A percentile compares a stretch with the other conserved stretches of the same genome.
These are phyloP conservation scores for Trichoderma sp. DNA, from an alignment of 2,329 filamentous ascomycete species.

Conservation along the genomic window DNA sequence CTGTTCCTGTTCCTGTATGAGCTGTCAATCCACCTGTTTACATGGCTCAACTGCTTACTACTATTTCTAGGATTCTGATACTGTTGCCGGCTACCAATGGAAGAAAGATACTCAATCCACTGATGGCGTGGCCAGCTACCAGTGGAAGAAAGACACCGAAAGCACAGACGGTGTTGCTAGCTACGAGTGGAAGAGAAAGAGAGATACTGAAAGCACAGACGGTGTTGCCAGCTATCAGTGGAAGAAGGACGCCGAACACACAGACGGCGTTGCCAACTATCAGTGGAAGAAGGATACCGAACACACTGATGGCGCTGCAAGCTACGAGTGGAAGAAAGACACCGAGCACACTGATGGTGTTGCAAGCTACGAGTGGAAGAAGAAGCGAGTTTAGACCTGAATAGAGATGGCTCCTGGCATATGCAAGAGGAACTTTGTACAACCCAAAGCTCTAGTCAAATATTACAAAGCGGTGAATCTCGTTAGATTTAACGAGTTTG, in stretches of 20 bases:
- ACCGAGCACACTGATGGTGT: not conserved
- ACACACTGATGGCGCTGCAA: not conserved
- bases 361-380: constrained; percentile 10
- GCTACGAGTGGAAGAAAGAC: constrained; percentile 3
- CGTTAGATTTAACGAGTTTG: not conserved
- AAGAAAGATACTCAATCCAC: not conserved
- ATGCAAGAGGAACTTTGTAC: not conserved
- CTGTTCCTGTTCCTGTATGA: constrained; percentile 9
- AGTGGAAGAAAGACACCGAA: not conserved
- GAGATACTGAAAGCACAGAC: not conserved
- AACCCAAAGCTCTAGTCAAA: not conserved
- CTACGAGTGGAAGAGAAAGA: constrained; percentile 1
- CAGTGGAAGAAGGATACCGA: not conserved
- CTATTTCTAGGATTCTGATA: not conserved
- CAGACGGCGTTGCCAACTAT: not conserved
- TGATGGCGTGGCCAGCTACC: not conserved
- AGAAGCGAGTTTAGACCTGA: not conserved
- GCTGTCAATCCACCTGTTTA: too few species aligned
- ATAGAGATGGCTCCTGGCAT: not conserved
- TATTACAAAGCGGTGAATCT: not conserved
- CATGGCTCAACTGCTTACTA: not conserved
- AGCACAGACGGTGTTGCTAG: not conserved
- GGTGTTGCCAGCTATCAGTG: not conserved
- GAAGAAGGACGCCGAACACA: not conserved
- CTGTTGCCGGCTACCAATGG: not conserved